These are phyloP conservation scores for Coemansia sp. DNA, from an alignment of 192 early-diverging fungal genomes.

Conservation along the genomic window DNA sequence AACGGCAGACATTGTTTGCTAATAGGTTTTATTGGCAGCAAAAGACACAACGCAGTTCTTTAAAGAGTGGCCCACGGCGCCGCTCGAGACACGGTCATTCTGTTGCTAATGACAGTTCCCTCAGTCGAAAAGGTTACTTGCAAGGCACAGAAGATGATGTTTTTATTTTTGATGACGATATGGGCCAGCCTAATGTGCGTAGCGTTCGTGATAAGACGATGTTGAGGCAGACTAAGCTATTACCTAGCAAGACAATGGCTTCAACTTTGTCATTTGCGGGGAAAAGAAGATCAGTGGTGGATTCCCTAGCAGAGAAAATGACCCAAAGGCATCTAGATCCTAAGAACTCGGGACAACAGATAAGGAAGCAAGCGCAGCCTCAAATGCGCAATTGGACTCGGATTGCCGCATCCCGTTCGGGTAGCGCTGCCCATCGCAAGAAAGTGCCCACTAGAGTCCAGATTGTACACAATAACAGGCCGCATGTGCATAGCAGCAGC, in stretches of 20 bases:
- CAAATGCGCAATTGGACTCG: constrained; percentile 9
- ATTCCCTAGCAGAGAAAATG: constrained; percentile 22
- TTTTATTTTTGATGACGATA: constrained; percentile 49
- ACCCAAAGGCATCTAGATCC: constrained; percentile 5
- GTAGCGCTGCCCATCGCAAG: constrained; percentile 7
- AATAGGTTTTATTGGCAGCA: constrained; percentile 15
- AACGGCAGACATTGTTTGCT: constrained; percentile 18
- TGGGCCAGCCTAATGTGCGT: not conserved
- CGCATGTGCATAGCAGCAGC: not conserved
- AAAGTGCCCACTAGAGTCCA: constrained; percentile 19
- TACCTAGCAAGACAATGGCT: constrained; percentile 1
- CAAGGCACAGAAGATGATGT: constrained; percentile 5
- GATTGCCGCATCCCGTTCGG: not conserved
- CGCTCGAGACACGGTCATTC: not conserved
- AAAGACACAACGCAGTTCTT: not conserved
- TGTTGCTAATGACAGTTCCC: not conserved
- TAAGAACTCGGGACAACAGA: not conserved
- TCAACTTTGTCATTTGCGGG: not conserved
- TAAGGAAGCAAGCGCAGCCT: not conserved
- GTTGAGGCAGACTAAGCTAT: constrained; percentile 30
- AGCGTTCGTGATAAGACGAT: not conserved
- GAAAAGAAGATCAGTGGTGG: not conserved
- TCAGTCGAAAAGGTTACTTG: not conserved
- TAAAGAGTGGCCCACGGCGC: not conserved
- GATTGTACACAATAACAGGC: not conserved